Base-by-base conservation (phyloP, 352 stramenopile genomes). In the Globisporangium megalacanthum region DNA sequence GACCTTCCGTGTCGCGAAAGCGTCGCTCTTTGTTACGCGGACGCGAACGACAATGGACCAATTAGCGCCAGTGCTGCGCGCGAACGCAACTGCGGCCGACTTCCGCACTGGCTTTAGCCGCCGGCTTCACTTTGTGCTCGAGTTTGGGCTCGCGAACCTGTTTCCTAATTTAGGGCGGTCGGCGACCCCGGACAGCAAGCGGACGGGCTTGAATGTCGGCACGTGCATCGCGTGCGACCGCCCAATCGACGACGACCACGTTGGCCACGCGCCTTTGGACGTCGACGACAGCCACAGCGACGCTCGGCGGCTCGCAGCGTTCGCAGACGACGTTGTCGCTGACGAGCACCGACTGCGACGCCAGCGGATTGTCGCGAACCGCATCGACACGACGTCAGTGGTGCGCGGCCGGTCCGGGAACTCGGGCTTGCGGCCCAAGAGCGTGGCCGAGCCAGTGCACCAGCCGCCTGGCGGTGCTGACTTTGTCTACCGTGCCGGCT, bases 151-250 rank as follows among this genome's bases (percentile, higher is more conserved):
- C 22, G 72, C 76, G 9, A 86, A 88, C 31, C 53, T 88, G 4
- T 88, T 88, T 42, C 73, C 78, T 0, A 88, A 85, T 48, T 44
- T 60, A 0, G 75, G 72, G 1, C 64, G 69, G 19, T 65, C 69
- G 3, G 68, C 61, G 20, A 68, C 76, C 22, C 62, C 73, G 1
- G 57, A 64, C 9, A 64, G 37, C 44, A 72, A 68, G 22, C 48
- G 70, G 9, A 49, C 61, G 4, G 62, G 65, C 35, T 13, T 39
- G 0, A 54, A 73, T n/a, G 57, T 75, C 7, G 74, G 75, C 0
- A 86, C 78, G 4, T 88, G 78, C 47, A 86, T 88, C 19, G 78
- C 78, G 0, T 88, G 78, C 19, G 74, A 88, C 35, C 75, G 78
- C 0, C 78, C 78, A 15, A 69, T 88, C 8, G 74, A 86, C 25